Conservation (phyloP, 2,329 filamentous ascomycete genomes). For the Cladophialophora chaetospira region DNA sequence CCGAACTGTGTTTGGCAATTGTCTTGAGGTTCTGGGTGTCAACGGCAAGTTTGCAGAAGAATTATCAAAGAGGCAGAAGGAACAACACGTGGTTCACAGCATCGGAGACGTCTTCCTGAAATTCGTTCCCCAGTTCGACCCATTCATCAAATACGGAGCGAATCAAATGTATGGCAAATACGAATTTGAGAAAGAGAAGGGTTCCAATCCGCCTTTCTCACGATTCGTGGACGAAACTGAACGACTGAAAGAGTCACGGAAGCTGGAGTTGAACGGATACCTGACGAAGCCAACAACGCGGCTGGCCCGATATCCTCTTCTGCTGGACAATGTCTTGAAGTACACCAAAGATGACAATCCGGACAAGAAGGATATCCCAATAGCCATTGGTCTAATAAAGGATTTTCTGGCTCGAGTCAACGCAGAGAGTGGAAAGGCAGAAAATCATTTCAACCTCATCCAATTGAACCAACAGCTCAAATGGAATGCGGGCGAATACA, state of each 20-base stretch:
- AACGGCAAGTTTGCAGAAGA: slow-evolving; percentile 85
- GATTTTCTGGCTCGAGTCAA: slow-evolving; percentile 88
- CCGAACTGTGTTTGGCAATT: slow-evolving; percentile 92
- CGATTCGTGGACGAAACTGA: slow-evolving; percentile 97
- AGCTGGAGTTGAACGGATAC: slow-evolving; percentile 95
- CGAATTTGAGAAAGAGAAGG: slow-evolving; percentile 95
- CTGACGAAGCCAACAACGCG: slow-evolving; percentile 96
- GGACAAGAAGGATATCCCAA: slow-evolving; percentile 89
- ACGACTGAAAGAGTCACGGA: slow-evolving; percentile 90
- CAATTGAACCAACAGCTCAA: slow-evolving; percentile 89
- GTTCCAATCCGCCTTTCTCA: slow-evolving; percentile 78
- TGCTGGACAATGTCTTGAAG: slow-evolving; percentile 89
- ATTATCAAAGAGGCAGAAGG: slow-evolving; percentile 88
- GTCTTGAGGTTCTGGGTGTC: slow-evolving; percentile 89
- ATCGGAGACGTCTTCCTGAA: slow-evolving; percentile 94
- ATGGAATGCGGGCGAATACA: slow-evolving; percentile 84
- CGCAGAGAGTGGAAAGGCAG: slow-evolving; percentile 90
- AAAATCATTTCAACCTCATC: slow-evolving; percentile 95
- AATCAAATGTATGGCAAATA: slow-evolving; percentile 97
- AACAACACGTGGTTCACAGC: slow-evolving; percentile 81
- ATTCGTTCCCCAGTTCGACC: slow-evolving; percentile 87
- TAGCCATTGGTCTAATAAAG: slow-evolving; percentile 82
- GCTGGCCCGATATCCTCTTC: slow-evolving; percentile 86
- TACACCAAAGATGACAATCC: slow-evolving; percentile 86
- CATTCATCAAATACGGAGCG: slow-evolving; percentile 94